Conservation (phyloP, 441 rosid species). For the Bocquillonia castaneifolia region DNA sequence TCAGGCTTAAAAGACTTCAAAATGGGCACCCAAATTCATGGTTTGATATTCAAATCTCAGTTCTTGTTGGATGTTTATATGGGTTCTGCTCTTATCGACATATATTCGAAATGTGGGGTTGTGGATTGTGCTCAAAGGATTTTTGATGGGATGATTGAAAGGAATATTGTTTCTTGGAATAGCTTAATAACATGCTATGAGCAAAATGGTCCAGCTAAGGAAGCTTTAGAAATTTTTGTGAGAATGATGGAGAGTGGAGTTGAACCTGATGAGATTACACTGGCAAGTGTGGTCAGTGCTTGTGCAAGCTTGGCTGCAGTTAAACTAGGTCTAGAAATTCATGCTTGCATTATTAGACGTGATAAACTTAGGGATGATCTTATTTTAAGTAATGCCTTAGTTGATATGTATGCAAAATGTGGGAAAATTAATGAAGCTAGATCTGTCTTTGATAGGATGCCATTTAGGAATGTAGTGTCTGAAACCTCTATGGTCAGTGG, state of each 20-base stretch:
- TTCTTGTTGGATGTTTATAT: slow-evolving; percentile 45
- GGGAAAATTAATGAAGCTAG: slow-evolving; percentile 52
- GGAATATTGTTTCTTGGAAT: slow-evolving; percentile 77
- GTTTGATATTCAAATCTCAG: slow-evolving; percentile 46
- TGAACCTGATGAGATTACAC: slow-evolving; percentile 62
- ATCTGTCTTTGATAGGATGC: slow-evolving; percentile 56
- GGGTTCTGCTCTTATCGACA: slow-evolving; percentile 72
- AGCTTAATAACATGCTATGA: slow-evolving; percentile 76
- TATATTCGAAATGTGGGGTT: slow-evolving; percentile 67
- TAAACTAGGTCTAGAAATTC: slow-evolving; percentile 58
- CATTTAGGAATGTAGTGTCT: slow-evolving; percentile 47
- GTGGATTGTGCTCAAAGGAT: slow-evolving; percentile 47
- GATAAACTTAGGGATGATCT: slow-evolving; percentile 53
- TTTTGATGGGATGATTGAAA: slow-evolving; percentile 49
- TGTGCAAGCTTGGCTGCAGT: slow-evolving; percentile 58
- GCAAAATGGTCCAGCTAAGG: slow-evolving; percentile 63
- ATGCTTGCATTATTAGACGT: slow-evolving; percentile 42
- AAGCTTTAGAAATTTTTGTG: slow-evolving; percentile 53
- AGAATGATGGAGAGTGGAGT: slow-evolving; percentile 46
- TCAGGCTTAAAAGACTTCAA: slow-evolving; percentile 39
- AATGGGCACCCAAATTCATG: slow-evolving; percentile 60
- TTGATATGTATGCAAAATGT: slow-evolving; percentile 82
- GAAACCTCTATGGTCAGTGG: slow-evolving; percentile 80
- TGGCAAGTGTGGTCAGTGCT: slow-evolving; percentile 73
- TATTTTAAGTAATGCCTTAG: slow-evolving; percentile 64